These are phyloP conservation scores for Yamadazyma sp. DNA, from an alignment of 1,139 yeast species.

Conservation along the genomic window DNA sequence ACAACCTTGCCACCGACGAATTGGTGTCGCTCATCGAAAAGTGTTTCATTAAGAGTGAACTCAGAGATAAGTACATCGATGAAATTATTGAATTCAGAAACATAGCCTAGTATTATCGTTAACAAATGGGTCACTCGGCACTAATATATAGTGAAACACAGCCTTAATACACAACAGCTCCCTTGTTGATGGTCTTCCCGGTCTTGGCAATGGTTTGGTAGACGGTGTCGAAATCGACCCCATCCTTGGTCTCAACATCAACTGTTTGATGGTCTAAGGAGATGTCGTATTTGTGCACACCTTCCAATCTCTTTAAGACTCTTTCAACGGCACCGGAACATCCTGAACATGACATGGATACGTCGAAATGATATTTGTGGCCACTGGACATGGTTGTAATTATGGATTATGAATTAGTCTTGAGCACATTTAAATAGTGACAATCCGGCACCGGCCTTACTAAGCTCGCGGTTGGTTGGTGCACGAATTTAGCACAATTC, in stretches of 20 bases:
- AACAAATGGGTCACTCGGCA: background rate
- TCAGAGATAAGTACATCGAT: slow-evolving; percentile 58
- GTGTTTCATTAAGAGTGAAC: slow-evolving; percentile 71
- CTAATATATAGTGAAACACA: too few species aligned
- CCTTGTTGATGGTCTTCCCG: slow-evolving; percentile 79
- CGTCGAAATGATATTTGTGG: slow-evolving; percentile 68
- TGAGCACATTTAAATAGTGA: background rate
- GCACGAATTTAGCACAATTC: slow-evolving; percentile 1
- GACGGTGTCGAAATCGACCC: slow-evolving; percentile 71
- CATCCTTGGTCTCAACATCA: slow-evolving; percentile 59
- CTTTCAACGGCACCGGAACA: slow-evolving; percentile 87
- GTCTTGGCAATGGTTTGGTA: slow-evolving; percentile 81
- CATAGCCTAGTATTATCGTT: slow-evolving; percentile 6
- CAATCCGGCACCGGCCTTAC: background rate
- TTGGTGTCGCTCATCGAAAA: slow-evolving; percentile 54
- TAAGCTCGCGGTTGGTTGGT: slow-evolving; percentile 1
- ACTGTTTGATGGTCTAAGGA: slow-evolving; percentile 83
- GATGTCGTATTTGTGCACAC: slow-evolving; percentile 70
- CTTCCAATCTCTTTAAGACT: slow-evolving; percentile 70
- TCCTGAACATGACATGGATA: slow-evolving; percentile 80
- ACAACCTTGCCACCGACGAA: slow-evolving; percentile 68
- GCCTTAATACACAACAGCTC: slow-evolving; percentile 43
- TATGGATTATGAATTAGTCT: background rate
- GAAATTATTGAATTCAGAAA: slow-evolving; percentile 49
- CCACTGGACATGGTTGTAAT: slow-evolving; percentile 2